These are phyloP conservation scores for Dioszegia hungarica DNA, from an alignment of 768 basidiomycete species.

Conservation along the genomic window DNA sequence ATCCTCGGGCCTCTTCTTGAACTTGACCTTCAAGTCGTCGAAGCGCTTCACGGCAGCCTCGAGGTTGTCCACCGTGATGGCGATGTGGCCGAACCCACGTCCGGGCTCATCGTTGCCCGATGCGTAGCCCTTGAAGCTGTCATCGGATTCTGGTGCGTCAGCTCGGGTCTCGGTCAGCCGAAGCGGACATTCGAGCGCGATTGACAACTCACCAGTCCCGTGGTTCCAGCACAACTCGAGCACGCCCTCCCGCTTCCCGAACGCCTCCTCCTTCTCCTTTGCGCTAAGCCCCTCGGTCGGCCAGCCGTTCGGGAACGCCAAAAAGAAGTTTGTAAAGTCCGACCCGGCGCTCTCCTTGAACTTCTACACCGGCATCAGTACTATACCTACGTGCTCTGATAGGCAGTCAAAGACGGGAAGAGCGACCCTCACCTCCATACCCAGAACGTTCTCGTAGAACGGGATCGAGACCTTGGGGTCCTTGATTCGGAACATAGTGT, in stretches of 20 bases:
- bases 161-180: conserved; percentile 71
- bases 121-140: conserved; percentile 72
- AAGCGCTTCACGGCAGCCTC: conserved; percentile 77
- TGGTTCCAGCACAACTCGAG: conserved; percentile 44
- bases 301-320: conserved; percentile 57
- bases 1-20: conserved; percentile 81
- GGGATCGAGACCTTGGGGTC: conserved; percentile 73
- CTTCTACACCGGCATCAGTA: conserved; percentile 50
- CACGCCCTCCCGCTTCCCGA: conserved; percentile 61
- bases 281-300: conserved; percentile 54
- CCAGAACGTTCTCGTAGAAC: conserved; percentile 68
- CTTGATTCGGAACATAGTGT: conserved; percentile 57
- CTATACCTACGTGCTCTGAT: no score
- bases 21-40: conserved; percentile 69
- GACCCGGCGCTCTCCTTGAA: conserved; percentile 32
- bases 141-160: conserved; percentile 73
- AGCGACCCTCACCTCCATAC: conserved; percentile 67
- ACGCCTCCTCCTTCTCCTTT: conserved; percentile 44
- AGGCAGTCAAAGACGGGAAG: background rate
- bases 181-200: background rate
- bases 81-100: conserved; percentile 78
- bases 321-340: conserved; percentile 48
- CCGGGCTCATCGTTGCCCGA: conserved; percentile 81
- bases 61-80: conserved; percentile 76
- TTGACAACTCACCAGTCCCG: conserved; percentile 29